These are phyloP conservation scores for Epichloe bromicola DNA, from an alignment of 2,329 filamentous ascomycete genomes.

Conservation along the genomic window DNA sequence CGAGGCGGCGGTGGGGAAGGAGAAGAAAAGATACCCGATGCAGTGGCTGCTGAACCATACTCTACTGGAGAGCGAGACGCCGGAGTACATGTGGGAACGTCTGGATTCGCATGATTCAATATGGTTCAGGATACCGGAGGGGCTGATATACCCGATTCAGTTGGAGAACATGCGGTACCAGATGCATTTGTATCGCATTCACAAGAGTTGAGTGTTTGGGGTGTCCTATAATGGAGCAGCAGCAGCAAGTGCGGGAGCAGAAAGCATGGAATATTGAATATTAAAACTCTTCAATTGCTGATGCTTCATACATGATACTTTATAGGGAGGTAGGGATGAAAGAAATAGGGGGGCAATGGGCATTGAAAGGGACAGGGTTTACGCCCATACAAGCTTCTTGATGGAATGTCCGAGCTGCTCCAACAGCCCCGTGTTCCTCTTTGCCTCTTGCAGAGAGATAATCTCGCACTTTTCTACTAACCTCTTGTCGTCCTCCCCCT, in stretches of 20 bases:
- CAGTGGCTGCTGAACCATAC: conserved; percentile 82
- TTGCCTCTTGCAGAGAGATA: conserved; percentile 73
- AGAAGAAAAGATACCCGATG: conserved; percentile 70
- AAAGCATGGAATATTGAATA: not conserved
- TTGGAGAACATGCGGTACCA: conserved; percentile 95
- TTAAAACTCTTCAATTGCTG: not conserved
- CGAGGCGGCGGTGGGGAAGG: conserved; percentile 56
- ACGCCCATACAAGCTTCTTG: conserved; percentile 86
- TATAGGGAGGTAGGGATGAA: not conserved
- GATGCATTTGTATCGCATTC: conserved; percentile 60
- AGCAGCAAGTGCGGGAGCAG: not conserved
- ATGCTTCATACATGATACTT: not conserved
- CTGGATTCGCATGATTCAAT: conserved; percentile 61
- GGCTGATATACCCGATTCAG: conserved; percentile 65
- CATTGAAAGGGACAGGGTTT: not conserved
- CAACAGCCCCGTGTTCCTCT: conserved; percentile 70
- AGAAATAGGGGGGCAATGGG: not conserved
- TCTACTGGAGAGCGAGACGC: conserved; percentile 37
- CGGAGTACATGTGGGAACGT: conserved; percentile 53
- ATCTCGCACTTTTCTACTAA: conserved; percentile 54
- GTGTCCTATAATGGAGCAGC: not conserved
- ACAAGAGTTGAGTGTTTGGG: not conserved
- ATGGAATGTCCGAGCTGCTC: conserved; percentile 81
- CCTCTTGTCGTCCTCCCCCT: conserved; percentile 28
- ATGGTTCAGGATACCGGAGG: conserved; percentile 67